These are phyloP conservation scores for Discostella pseudostelligera DNA, from an alignment of 108 stramenopile species.

Conservation along the genomic window DNA sequence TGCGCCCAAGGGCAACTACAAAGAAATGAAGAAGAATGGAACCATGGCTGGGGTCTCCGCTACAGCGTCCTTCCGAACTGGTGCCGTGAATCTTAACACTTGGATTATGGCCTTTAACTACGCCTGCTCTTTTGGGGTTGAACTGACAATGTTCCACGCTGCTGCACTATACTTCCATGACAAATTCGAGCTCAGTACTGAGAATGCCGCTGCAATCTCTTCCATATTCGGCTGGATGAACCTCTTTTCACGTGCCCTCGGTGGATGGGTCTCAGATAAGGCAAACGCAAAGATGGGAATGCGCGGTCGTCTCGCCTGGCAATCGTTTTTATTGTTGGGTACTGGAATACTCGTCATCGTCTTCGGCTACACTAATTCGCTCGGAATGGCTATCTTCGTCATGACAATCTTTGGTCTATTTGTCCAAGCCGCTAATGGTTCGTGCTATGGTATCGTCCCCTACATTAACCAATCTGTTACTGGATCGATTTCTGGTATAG, in stretches of 20 bases:
- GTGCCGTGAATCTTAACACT: constrained; percentile 77
- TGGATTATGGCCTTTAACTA: constrained; percentile 88
- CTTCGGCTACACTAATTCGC: constrained; percentile 50
- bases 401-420: constrained; percentile 77
- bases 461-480: constrained; percentile 68
- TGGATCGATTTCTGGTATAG: constrained; percentile 73
- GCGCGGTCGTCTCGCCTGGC: constrained; percentile 50
- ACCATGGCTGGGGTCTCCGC: constrained; percentile 76
- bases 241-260: constrained; percentile 64
- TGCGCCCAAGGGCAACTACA: constrained; percentile 83
- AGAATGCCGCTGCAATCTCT: constrained; percentile 68
- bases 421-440: constrained; percentile 81
- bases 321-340: constrained; percentile 30
- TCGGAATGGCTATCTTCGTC: constrained; percentile 57
- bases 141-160: constrained; percentile 89
- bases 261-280: constrained; percentile 58
- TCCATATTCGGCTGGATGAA: constrained; percentile 83
- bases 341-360: constrained; percentile 50
- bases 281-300: constrained; percentile 49
- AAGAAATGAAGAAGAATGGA: constrained; percentile 71
- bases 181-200: constrained; percentile 65
- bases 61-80: constrained; percentile 61
- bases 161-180: constrained; percentile 83
- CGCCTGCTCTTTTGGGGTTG: constrained; percentile 90
- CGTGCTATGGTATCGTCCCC: constrained; percentile 77